These are phyloP conservation scores for Tagetes erecta DNA, from an alignment of 129 eudicot genomes.

Conservation along the genomic window DNA sequence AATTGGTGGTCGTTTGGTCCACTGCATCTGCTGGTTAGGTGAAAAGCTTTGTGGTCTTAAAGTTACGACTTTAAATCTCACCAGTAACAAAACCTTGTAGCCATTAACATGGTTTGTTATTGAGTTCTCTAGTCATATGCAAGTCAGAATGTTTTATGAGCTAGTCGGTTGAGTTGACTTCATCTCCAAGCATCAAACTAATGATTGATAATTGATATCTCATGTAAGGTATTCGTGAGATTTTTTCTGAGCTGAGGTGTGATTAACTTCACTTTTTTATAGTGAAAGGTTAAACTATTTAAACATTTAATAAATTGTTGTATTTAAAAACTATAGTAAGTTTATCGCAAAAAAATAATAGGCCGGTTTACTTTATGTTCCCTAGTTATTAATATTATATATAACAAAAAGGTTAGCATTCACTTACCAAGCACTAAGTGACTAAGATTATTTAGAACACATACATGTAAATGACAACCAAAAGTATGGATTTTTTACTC, in stretches of 20 bases:
- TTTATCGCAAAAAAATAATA: neutral
- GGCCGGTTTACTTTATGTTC: neutral
- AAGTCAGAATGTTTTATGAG: too few relatives aligned
- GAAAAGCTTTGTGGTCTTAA: neutral
- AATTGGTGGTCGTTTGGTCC: neutral
- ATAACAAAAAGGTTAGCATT: constrained; percentile 11
- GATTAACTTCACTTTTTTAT: neutral
- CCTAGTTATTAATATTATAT: neutral
- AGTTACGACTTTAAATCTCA: too few relatives aligned
- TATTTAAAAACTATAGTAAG: neutral
- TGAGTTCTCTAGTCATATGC: too few relatives aligned
- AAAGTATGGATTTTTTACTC: constrained; percentile 12
- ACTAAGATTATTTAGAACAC: constrained; percentile 12
- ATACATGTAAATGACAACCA: constrained; percentile 10
- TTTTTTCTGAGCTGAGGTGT: neutral
- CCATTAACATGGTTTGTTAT: too few relatives aligned
- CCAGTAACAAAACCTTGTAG: too few relatives aligned
- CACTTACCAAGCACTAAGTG: neutral
- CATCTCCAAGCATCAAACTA: too few relatives aligned
- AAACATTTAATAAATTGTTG: neutral
- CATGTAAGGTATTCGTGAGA: too few relatives aligned
- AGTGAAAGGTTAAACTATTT: neutral
- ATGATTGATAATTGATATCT: too few relatives aligned
- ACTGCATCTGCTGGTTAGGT: neutral
- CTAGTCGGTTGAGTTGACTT: too few relatives aligned